A percentile compares a stretch with the other conserved stretches of the same genome.
phyloP scores from a whole-genome alignment of 2,329 filamentous ascomycete genomes.

The Fusarium proliferatum region DNA sequence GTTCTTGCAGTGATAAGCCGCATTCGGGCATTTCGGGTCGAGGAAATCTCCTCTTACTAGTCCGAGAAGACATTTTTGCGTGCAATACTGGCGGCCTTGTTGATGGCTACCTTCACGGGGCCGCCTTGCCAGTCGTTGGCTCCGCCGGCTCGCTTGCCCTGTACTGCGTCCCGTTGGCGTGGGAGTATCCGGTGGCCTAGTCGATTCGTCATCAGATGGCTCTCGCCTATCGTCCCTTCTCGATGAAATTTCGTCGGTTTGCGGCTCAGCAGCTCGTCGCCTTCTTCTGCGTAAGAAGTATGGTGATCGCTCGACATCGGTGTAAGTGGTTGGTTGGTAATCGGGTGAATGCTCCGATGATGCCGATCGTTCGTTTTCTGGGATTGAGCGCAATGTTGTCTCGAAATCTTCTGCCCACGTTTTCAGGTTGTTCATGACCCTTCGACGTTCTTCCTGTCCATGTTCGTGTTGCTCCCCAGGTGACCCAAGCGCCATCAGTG shows the following conservation, averaged over 20 bases:
- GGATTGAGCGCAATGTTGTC: background rate
- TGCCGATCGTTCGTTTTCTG: background rate
- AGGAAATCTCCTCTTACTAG: background rate
- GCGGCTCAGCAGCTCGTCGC: background rate
- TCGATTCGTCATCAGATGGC: background rate
- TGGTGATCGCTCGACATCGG: background rate
- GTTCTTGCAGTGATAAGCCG: background rate
- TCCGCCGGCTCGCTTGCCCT: background rate
- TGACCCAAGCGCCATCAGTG: background rate
- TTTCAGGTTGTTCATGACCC: background rate
- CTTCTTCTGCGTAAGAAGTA: background rate
- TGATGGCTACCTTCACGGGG: fast-evolving
- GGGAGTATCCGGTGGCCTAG: background rate
- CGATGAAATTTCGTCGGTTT: background rate
- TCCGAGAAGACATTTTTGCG: background rate
- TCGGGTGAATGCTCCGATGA: background rate
- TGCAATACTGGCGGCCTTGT: background rate
- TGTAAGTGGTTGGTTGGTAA: background rate
- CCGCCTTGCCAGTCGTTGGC: fast-evolving
- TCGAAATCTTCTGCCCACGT: background rate
- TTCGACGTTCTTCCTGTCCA: background rate
- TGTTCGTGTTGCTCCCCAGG: background rate
- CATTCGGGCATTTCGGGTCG: fast-evolving
- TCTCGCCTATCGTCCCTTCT: background rate
- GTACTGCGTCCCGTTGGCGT: background rate